A percentile compares a stretch with the other conserved stretches of the same genome.
phyloP scores from a whole-genome alignment of 768 basidiomycete species.

The Artomyces pyxidatus region DNA sequence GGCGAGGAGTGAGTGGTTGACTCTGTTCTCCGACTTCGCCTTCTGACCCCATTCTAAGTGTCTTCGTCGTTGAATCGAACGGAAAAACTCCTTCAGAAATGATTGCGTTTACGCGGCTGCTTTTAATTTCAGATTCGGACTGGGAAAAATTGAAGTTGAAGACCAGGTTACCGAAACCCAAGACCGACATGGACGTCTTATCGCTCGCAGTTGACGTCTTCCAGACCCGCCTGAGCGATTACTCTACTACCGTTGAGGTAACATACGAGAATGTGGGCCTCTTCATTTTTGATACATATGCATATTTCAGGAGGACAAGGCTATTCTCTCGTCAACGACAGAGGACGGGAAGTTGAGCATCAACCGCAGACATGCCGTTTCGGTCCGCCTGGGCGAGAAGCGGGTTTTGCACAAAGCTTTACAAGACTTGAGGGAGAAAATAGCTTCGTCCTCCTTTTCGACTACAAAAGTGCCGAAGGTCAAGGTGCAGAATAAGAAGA shows the following conservation, averaged over 20 bases:
- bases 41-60: conserved; percentile 27
- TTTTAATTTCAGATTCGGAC: conserved; percentile 46
- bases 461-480: too few relatives aligned
- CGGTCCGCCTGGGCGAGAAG: conserved; percentile 80
- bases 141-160: conserved; percentile 55
- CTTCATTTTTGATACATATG: background rate
- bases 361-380: conserved; percentile 52
- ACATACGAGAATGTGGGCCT: conserved; percentile 22
- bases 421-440: background rate
- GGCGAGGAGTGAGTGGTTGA: conserved; percentile 69
- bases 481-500: too few relatives aligned
- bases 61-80: conserved; percentile 47
- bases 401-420: conserved; percentile 37
- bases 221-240: conserved; percentile 40
- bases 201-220: conserved; percentile 42
- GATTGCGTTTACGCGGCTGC: conserved; percentile 56
- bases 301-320: conserved; percentile 41
- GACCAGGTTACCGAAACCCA: conserved; percentile 69
- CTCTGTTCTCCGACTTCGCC: background rate
- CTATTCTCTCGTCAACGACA: too few relatives aligned
- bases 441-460: too few relatives aligned
- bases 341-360: conserved; percentile 17
- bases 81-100: conserved; percentile 46
- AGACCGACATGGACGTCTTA: conserved; percentile 40
- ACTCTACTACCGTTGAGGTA: conserved; percentile 57